Percentiles rank a stretch among this genome's conserved stretches.
Conservation (phyloP, 768 basidiomycete genomes). For the Tylopilus cervinicoccineus region DNA sequence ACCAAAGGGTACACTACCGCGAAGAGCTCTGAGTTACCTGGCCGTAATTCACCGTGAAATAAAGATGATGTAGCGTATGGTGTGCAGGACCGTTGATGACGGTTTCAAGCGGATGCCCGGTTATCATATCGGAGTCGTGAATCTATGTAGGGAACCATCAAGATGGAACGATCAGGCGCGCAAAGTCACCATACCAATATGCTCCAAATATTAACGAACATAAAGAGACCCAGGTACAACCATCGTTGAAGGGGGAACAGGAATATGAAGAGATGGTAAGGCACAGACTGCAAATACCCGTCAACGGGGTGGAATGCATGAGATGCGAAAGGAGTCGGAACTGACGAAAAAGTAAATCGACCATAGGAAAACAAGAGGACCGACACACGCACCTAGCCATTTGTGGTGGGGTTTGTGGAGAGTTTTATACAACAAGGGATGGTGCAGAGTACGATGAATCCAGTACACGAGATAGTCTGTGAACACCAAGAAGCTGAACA, state of each 20-base stretch:
- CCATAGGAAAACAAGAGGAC: not conserved
- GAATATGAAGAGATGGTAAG: slow-evolving; percentile 91
- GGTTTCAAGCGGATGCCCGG: slow-evolving; percentile 81
- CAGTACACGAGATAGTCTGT: slow-evolving; percentile 95
- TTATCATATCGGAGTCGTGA: slow-evolving; percentile 99
- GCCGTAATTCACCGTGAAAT: slow-evolving; percentile 96
- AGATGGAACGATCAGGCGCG: not conserved
- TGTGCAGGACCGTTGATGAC: slow-evolving; percentile 97
- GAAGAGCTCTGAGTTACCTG: slow-evolving; percentile 53
- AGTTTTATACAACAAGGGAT: slow-evolving; percentile 81
- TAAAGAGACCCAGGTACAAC: slow-evolving; percentile 82
- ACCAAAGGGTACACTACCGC: not conserved
- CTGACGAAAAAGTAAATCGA: slow-evolving; percentile 38
- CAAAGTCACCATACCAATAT: slow-evolving; percentile 62
- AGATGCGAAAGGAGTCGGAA: slow-evolving; percentile 96
- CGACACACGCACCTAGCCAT: slow-evolving; percentile 75
- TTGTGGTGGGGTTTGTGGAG: slow-evolving; percentile 99
- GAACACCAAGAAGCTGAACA: slow-evolving; percentile 66
- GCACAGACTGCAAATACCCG: slow-evolving; percentile 90
- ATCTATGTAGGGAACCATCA: slow-evolving; percentile 49
- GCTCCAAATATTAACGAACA: slow-evolving; percentile 90
- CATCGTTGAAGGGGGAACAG: slow-evolving; percentile 87
- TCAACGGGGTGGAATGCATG: slow-evolving; percentile 98
- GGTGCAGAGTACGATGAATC: slow-evolving; percentile 86
- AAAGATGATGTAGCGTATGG: slow-evolving; percentile 94